phyloP scores from a whole-genome alignment of 495 filamentous ascomycete genomes.

The Hypoxylon rickii region DNA sequence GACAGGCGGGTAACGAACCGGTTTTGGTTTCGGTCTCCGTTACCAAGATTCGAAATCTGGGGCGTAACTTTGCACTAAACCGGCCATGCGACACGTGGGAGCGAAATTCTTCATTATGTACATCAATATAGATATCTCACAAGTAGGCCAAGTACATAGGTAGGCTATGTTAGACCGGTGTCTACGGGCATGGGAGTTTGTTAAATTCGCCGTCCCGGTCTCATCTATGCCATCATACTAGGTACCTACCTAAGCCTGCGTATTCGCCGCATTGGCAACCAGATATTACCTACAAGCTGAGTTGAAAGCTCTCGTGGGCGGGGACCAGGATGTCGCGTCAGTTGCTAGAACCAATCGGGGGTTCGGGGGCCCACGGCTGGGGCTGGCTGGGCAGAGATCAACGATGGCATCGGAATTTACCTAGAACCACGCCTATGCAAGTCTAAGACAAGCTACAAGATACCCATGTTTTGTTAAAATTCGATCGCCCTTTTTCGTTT shows the following conservation, averaged over 20 bases:
- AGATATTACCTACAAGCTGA: too few species aligned
- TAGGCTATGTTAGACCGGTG: background rate
- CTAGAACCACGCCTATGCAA: too few species aligned
- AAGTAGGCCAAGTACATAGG: too few species aligned
- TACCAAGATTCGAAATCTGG: constrained; percentile 21
- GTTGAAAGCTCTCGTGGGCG: background rate
- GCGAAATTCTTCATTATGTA: background rate
- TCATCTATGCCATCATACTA: too few species aligned
- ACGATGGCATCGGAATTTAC: background rate
- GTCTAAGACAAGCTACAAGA: background rate
- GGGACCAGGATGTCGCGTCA: background rate
- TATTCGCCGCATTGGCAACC: too few species aligned
- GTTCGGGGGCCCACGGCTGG: background rate
- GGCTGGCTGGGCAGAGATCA: too few species aligned
- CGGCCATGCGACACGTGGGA: background rate
- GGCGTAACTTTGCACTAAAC: background rate
- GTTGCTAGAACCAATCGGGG: background rate
- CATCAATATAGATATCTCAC: too few species aligned
- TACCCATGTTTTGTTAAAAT: too few species aligned
- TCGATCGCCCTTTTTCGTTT: background rate
- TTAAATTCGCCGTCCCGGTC: background rate
- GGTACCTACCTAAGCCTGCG: too few species aligned
- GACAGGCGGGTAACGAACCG: constrained; percentile 12
- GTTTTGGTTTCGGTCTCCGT: constrained; percentile 13
- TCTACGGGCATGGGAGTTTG: background rate